phyloP scores from a whole-genome alignment of 306 rosid genomes.

The Arachis hypogaea region DNA sequence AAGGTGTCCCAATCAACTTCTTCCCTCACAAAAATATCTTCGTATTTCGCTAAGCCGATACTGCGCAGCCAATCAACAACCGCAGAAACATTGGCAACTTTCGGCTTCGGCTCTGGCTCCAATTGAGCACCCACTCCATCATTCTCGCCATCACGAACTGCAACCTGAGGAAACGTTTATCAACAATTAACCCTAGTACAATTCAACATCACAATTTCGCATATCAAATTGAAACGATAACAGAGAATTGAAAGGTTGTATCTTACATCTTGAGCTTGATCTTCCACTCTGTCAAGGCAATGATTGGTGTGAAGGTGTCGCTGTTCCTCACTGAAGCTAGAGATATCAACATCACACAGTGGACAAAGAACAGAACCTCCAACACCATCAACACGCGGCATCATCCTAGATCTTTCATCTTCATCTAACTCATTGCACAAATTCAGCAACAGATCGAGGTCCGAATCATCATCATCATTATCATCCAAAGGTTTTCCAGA shows the following conservation, averaged over 20 bases:
- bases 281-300: slow-evolving; percentile 66
- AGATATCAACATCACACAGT: slow-evolving; percentile 72
- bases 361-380: slow-evolving; percentile 61
- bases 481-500: background rate
- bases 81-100: slow-evolving; percentile 41
- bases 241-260: background rate
- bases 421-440: slow-evolving; percentile 47
- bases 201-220: background rate
- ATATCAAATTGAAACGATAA: background rate
- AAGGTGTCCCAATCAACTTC: slow-evolving; percentile 86
- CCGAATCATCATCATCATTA: slow-evolving; percentile 34
- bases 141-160: slow-evolving; percentile 30
- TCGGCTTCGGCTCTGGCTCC: slow-evolving; percentile 28
- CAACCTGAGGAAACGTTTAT: slow-evolving; percentile 45
- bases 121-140: slow-evolving; percentile 39
- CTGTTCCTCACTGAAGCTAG: slow-evolving; percentile 58
- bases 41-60: slow-evolving; percentile 72
- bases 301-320: slow-evolving; percentile 72
- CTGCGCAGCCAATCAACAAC: slow-evolving; percentile 68
- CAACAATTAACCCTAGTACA: background rate
- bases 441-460: slow-evolving; percentile 64
- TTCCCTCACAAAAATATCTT: slow-evolving; percentile 67
- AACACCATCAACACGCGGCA: slow-evolving; percentile 9
- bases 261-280: slow-evolving; percentile 51
- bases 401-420: slow-evolving; percentile 27